These are phyloP conservation scores for Zygnema circumcarinatum DNA, from an alignment of 139 green algal species.

Conservation along the genomic window DNA sequence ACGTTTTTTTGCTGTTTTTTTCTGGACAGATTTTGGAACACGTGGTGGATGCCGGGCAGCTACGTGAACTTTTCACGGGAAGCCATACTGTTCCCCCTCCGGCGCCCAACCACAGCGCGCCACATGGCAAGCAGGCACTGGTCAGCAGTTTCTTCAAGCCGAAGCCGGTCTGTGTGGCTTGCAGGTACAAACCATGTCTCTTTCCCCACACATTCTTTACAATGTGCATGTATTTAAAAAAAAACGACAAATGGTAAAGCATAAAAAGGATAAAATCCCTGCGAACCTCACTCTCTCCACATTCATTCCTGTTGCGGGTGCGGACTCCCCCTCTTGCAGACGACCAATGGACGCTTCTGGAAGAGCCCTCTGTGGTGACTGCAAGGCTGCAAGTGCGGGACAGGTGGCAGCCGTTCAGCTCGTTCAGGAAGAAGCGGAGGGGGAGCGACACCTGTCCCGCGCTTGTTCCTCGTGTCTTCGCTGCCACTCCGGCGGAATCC, in stretches of 20 bases:
- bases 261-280: background rate
- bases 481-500: background rate
- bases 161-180: constrained; percentile 24
- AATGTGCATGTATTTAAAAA: background rate
- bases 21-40: constrained; percentile 27
- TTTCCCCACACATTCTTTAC: background rate
- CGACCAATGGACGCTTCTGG: background rate
- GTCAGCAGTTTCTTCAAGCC: constrained; percentile 50
- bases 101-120: background rate
- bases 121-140: background rate
- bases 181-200: constrained; percentile 3
- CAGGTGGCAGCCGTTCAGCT: background rate
- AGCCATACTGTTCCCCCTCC: constrained; percentile 21
- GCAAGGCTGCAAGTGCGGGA: background rate
- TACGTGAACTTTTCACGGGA: constrained; percentile 38
- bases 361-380: background rate
- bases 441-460: background rate
- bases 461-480: background rate
- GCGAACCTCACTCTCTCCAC: constrained; percentile 1
- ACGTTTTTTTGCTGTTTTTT: too few relatives aligned
- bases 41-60: background rate
- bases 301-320: background rate
- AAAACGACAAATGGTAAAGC: background rate
- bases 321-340: background rate
- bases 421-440: background rate